Evolutionary conservation across 2,329 filamentous ascomycete species (phyloP).

Genomic region (Cercospora berteroae): DNA sequence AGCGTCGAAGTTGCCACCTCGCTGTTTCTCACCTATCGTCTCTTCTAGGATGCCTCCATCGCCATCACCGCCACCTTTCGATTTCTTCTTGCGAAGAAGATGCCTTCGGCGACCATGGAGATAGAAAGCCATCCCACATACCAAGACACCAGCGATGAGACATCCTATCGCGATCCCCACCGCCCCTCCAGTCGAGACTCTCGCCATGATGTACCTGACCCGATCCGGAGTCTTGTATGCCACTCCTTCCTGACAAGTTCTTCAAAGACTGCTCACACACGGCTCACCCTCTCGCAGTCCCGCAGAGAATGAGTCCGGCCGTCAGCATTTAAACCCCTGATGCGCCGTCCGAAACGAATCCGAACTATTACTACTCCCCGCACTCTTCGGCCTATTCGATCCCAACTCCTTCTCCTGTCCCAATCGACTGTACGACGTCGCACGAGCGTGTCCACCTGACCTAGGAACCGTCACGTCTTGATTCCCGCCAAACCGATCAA

Average conservation of each 20-base stretch:
- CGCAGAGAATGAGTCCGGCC: conserved; percentile 5
- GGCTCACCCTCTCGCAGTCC: conserved; percentile 12
- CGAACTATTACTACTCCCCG: conserved; percentile 4
- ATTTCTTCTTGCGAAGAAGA: conserved; percentile 1
- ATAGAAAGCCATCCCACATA: conserved; percentile 5
- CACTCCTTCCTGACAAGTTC: background rate
- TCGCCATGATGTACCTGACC: background rate
- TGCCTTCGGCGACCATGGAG: conserved; percentile 8
- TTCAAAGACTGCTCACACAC: conserved; percentile 13
- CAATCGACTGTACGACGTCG: conserved; percentile 6
- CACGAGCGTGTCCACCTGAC: background rate
- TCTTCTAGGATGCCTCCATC: conserved; percentile 6
- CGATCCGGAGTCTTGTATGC: background rate
- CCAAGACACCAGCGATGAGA: conserved; percentile 8
- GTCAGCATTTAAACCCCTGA: conserved; percentile 14
- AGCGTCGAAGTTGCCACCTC: background rate
- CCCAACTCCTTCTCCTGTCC: background rate
- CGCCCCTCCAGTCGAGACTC: conserved; percentile 10
- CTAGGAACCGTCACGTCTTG: background rate
- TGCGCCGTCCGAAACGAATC: conserved; percentile 15
- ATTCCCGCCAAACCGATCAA: background rate
- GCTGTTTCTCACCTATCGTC: conserved; percentile 2
- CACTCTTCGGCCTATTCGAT: background rate
- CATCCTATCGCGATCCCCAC: conserved; percentile 15
- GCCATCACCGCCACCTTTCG: background rate